Conservation (phyloP, 2,329 filamentous ascomycete species). For the Aspergillus awamori region DNA sequence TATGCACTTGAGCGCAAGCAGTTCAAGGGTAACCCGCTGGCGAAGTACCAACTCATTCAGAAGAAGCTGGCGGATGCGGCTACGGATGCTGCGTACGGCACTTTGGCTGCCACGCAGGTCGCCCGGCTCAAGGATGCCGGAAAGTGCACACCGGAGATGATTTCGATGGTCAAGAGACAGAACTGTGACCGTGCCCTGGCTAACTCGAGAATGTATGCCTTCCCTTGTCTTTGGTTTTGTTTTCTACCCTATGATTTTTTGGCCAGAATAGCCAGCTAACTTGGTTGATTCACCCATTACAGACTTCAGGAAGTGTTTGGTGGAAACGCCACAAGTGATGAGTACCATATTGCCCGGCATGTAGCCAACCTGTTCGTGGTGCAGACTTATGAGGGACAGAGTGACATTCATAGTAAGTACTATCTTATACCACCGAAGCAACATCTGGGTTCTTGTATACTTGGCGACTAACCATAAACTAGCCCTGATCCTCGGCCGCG, state of each 20-base stretch:
- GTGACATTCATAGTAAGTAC: conserved; percentile 88
- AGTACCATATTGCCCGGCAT: conserved; percentile 93
- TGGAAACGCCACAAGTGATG: conserved; percentile 96
- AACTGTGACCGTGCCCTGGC: conserved; percentile 90
- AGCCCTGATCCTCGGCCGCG: conserved; percentile 70
- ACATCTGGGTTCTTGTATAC: not conserved
- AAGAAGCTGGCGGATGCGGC: conserved; percentile 94
- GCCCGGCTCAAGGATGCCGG: conserved; percentile 91
- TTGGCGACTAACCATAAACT: conserved; percentile 8
- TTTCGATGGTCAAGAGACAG: conserved; percentile 93
- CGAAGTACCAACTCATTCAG: conserved; percentile 95
- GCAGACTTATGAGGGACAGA: conserved; percentile 97
- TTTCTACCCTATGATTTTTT: not conserved
- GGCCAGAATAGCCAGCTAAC: no score
- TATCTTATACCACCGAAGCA: not conserved
- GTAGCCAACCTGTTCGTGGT: conserved; percentile 96
- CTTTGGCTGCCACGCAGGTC: conserved; percentile 87
- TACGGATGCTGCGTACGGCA: conserved; percentile 88
- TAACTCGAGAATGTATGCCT: conserved; percentile 67
- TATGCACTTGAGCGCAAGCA: conserved; percentile 94
- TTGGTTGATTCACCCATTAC: not conserved
- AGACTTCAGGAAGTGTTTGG: conserved; percentile 93
- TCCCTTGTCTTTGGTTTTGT: not conserved
- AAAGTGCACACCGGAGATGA: conserved; percentile 90
- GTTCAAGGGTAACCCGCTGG: conserved; percentile 93